A percentile compares a stretch with the other conserved stretches of the same genome.
phyloP scores from a whole-genome alignment of 2,329 filamentous ascomycete genomes.

The Fusarium nelsonii region DNA sequence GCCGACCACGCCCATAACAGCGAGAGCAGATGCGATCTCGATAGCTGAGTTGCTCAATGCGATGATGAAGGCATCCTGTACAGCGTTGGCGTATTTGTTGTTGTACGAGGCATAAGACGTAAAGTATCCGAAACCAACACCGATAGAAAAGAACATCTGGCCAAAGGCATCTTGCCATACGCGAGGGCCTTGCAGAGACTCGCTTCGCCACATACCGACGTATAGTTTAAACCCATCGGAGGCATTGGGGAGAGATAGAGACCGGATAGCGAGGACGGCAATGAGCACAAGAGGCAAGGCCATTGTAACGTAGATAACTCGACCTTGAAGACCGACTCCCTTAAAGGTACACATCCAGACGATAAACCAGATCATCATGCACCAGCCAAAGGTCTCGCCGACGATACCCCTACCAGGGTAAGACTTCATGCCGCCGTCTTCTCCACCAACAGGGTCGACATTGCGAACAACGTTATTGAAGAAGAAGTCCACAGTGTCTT shows the following conservation, averaged over 20 bases:
- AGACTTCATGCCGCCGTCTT: neutral
- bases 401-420: slow-evolving; percentile 60
- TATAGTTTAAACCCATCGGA: slow-evolving; percentile 60
- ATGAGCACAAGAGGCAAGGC: slow-evolving; percentile 66
- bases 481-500: neutral
- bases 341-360: slow-evolving; percentile 70
- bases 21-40: slow-evolving; percentile 59
- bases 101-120: slow-evolving; percentile 69
- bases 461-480: slow-evolving; percentile 54
- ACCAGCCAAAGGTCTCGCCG: slow-evolving; percentile 67
- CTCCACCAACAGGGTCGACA: neutral
- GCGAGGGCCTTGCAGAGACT: slow-evolving; percentile 53
- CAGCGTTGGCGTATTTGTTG: slow-evolving; percentile 62
- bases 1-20: slow-evolving; percentile 65
- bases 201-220: slow-evolving; percentile 55
- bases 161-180: slow-evolving; percentile 66
- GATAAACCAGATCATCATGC: slow-evolving; percentile 66
- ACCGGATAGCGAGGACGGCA: slow-evolving; percentile 63
- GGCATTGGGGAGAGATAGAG: slow-evolving; percentile 64
- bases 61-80: slow-evolving; percentile 67
- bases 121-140: slow-evolving; percentile 67
- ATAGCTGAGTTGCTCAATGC: slow-evolving; percentile 65
- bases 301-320: slow-evolving; percentile 69
- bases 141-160: slow-evolving; percentile 57
- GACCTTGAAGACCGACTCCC: slow-evolving; percentile 65